Evolutionary conservation across 164 flowering plant species (phyloP), one percentile per base, ranked within the genome.

Genomic region (Paratinospora sagittata): DNA sequence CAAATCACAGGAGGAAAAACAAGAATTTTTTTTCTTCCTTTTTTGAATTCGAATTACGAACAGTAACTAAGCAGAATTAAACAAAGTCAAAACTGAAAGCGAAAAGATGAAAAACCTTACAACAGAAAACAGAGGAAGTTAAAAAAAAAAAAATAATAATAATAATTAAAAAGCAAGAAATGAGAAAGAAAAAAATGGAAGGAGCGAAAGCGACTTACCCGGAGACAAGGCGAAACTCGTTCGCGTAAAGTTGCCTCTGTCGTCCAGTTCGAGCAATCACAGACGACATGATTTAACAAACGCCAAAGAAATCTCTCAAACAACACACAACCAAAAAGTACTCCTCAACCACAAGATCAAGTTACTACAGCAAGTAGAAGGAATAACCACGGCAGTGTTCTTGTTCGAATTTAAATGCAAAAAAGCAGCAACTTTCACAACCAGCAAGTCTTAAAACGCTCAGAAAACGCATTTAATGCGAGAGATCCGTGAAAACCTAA

Each of bases 161-260:
- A n/a, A n/a, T n/a, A n/a, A n/a, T n/a, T n/a, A n/a, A n/a, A 65
- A 10, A 19, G 16, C 17, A 5, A 12, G 41, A 23, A 13, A 27
- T 21, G 19, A 57, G 8, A 33, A 23, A 34, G 1, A 36, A 30
- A 39, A 65, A 27, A 26, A 55, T 13, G 26, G 14, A n/a, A 27
- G 10, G 17, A 17, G 26, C 17, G 67, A 67, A 30, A 49, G 63
- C 13, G 57, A 74, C 69, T 66, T 80, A 88, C 92, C 92, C 89
- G 21, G 92, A 81, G 36, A 86, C 92, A 33, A 88, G 92, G 45
- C 92, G 86, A 52, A 78, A 77, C 21, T 80, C 75, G 69, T 80
- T 72, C 62, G 85, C 87, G 36, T 88, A 88, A 21, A 82, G 88
- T 36, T 86, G 92, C 16, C 82, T 68, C 9, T 83, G 74, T 34